Base-by-base conservation (phyloP, 1,139 yeast species). In the Hyphopichia pseudoburtonii region DNA sequence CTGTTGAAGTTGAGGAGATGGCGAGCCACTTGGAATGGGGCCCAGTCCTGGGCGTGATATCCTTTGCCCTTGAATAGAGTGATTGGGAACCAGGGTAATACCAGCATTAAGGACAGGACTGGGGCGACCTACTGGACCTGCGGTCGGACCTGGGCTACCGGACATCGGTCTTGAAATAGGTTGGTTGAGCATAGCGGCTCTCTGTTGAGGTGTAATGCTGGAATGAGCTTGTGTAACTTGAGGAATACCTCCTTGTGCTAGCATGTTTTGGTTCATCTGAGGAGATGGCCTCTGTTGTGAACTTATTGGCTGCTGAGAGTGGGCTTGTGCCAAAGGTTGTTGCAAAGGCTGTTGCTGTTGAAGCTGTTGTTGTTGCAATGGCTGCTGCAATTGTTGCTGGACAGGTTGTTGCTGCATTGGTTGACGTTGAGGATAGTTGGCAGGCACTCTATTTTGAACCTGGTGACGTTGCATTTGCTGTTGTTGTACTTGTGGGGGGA, bases 261-360 rank as follows among this genome's bases (percentile, higher is more conserved):
- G 14, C 9, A 30, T 16, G 16, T 14, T 27, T 27, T n/a, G 29
- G n/a, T 27, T 21, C 26, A 9, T 12, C 11, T 16, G 40, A 31
- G 23, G 44, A 33, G 17, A 39, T 42, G 30, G 43, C 22, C 41
- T 50, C 33, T 42, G 54, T 31, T 45, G 42, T 32, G 47, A 49
- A 32, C 47, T 23, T 48, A 53, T 5, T 16, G 29, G 11, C 10
- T 16, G 29, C 11, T 27, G 29, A 16, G 29, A 17, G 15, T n/a
- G 11, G 10, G 23, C 9, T 21, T 21, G 23, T 12, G 28, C n/a
- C 4, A 11, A 19, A n/a, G 27, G 8, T 22, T 24, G 21, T 12
- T 31, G 30, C 3, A 17, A 25, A 25, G 27, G 28, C 34, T 28
- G 15, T n/a, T 25, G 21, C 29, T 27, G 24, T 22, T 29, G 31